Base-by-base conservation (phyloP, 2,329 filamentous ascomycete species). In the Penicillium sumatraense region DNA sequence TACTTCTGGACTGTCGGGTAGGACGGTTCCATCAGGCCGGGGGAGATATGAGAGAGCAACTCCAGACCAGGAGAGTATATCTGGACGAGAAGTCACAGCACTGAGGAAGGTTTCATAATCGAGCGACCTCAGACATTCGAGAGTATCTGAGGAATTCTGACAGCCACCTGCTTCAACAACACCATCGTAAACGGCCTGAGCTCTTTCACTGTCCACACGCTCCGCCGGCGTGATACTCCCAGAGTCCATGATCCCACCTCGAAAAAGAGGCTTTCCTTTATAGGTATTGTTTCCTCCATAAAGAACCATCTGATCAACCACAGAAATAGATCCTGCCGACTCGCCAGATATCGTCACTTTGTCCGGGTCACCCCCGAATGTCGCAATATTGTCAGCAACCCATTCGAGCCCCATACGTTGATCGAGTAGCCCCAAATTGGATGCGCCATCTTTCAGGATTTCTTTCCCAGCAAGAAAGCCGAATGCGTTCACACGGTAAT, bases 291-390 rank as follows among this genome's bases (percentile, higher is more conserved):
- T 79, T 6, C 90, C 90, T 29, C 85, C 83, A 62, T 90, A 91
- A 9, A 93, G 77, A 1, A 85, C 77, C 83, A 91, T 91, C 63
- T 93, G 90, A 65, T 92, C 84, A 47, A 89, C 82, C 1, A 90
- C 88, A 0, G 88, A 91, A 58, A 92, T 91, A 13, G 85, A 77
- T 0, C 88, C 87, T 0, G 88, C 87, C 2, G 83, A 86, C 68
- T 93, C 86, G 24, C 90, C 90, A 87, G 87, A 91, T 56, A 93
- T 87, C 0, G 89, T 93, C 5, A 93, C 89, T 69, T 89, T 89
- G n/a, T 80, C 78, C 0, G 89, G 87, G 68, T 93, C 89, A 13
- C 91, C 91, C 9, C 91, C 91, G 67, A 95, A 96, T 0, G 84
- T 80, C 1, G 77, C 85, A 53, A 93, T 91, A 61, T 93, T 91